Evolutionary conservation across 2,329 filamentous ascomycete species (phyloP).

Genomic region (Chaetomium olivaceum): DNA sequence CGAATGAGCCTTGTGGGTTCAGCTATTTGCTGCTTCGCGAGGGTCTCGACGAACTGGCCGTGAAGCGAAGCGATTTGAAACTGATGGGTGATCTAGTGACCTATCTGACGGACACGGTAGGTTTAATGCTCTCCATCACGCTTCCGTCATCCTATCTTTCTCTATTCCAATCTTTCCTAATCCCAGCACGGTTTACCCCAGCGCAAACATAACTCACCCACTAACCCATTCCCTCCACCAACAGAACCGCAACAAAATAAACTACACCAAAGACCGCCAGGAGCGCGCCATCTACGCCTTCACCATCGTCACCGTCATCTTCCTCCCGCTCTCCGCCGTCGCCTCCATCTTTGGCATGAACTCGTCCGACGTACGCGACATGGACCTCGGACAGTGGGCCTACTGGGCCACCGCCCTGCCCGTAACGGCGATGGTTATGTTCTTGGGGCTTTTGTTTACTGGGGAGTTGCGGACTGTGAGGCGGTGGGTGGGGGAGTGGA

Average conservation of each 20-base stretch:
- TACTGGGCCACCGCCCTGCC: constrained; percentile 20
- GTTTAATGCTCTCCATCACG: too few relatives aligned
- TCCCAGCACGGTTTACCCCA: too few relatives aligned
- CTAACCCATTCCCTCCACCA: neutral
- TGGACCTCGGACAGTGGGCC: constrained; percentile 14
- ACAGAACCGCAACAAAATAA: constrained; percentile 41
- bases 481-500: constrained; percentile 24
- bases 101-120: neutral
- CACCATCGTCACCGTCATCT: constrained; percentile 52
- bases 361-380: constrained; percentile 21
- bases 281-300: constrained; percentile 53
- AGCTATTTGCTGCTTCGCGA: neutral
- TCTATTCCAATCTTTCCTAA: too few relatives aligned
- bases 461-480: constrained; percentile 43
- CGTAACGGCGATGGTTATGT: constrained; percentile 36
- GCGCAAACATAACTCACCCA: neutral
- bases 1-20: neutral
- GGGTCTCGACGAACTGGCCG: neutral
- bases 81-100: neutral
- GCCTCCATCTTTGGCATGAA: constrained; percentile 22
- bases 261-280: constrained; percentile 47
- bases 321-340: constrained; percentile 46
- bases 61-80: neutral
- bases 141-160: too few relatives aligned
- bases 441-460: constrained; percentile 46